A percentile compares a stretch with the other conserved stretches of the same genome.
These are phyloP conservation scores for Diaporthe sp. DNA, from an alignment of 2,329 filamentous ascomycete species.

Conservation along the genomic window DNA sequence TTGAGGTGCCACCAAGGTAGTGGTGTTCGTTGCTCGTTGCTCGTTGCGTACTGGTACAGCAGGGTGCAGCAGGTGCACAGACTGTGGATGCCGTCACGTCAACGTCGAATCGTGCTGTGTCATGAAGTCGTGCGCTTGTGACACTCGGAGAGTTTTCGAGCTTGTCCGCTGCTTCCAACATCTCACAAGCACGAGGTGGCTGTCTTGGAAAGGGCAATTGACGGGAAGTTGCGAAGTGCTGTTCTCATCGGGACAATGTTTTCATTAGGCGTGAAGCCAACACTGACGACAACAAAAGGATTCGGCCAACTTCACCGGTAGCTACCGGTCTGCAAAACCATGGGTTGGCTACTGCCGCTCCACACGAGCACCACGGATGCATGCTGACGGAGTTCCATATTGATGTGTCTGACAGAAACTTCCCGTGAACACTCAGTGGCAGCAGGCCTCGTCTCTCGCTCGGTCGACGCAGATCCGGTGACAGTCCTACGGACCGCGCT, in stretches of 20 bases:
- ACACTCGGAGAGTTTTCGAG: slow-evolving; percentile 34
- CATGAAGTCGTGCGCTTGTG: slow-evolving; percentile 23
- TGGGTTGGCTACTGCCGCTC: slow-evolving; percentile 21
- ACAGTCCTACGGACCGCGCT: background rate
- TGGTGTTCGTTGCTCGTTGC: slow-evolving; percentile 22
- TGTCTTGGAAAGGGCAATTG: background rate
- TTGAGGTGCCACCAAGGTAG: slow-evolving; percentile 22
- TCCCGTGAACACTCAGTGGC: background rate
- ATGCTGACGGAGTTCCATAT: slow-evolving; percentile 14
- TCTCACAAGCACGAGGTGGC: slow-evolving; percentile 29
- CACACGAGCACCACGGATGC: slow-evolving; percentile 29
- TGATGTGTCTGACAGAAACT: background rate
- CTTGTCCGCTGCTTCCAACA: slow-evolving; percentile 30
- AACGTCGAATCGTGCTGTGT: slow-evolving; percentile 26
- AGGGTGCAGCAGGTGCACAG: slow-evolving; percentile 20
- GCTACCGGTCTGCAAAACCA: slow-evolving; percentile 16
- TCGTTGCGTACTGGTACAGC: slow-evolving; percentile 17
- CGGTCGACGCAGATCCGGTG: background rate
- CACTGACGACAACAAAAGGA: background rate
- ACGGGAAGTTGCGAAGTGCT: background rate
- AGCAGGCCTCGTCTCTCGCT: background rate
- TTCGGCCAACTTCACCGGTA: background rate
- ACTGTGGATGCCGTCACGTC: slow-evolving; percentile 29
- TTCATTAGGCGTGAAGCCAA: background rate
- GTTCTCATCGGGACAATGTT: background rate